Conservation (phyloP, 345 rosid genomes). For the Syzygium oleosum region DNA sequence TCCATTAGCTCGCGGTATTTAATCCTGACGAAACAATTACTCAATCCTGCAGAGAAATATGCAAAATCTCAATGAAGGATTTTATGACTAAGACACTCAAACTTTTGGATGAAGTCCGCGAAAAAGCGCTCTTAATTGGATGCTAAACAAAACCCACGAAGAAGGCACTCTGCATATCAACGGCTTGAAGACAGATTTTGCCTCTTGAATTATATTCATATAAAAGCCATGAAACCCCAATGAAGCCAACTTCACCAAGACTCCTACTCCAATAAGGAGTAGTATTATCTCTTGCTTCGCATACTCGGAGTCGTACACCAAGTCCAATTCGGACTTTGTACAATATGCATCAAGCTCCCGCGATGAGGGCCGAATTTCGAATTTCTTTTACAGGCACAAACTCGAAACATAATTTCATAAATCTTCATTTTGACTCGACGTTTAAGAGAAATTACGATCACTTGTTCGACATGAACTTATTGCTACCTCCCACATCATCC, state of each 20-base stretch:
- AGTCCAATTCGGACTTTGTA: not conserved
- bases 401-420: not conserved
- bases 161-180: not conserved
- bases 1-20: not conserved
- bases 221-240: not conserved
- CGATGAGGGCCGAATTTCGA: not conserved
- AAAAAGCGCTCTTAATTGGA: not conserved
- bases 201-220: not conserved
- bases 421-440: not conserved
- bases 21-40: not conserved
- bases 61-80: not conserved
- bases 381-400: not conserved
- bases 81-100: not conserved
- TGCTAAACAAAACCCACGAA: not conserved
- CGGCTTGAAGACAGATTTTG: not conserved
- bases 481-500: not conserved
- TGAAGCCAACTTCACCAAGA: not conserved
- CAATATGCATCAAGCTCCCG: not conserved
- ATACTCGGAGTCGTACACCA: not conserved
- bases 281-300: not conserved
- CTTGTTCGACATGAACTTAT: not conserved
- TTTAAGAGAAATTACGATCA: not conserved
- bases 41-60: not conserved
- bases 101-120: not conserved
- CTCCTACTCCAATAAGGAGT: not conserved